Percentiles rank a stretch among this genome's conserved stretches.
Conservation (phyloP, 306 rosid genomes). For the Erythrophleum fordii region DNA sequence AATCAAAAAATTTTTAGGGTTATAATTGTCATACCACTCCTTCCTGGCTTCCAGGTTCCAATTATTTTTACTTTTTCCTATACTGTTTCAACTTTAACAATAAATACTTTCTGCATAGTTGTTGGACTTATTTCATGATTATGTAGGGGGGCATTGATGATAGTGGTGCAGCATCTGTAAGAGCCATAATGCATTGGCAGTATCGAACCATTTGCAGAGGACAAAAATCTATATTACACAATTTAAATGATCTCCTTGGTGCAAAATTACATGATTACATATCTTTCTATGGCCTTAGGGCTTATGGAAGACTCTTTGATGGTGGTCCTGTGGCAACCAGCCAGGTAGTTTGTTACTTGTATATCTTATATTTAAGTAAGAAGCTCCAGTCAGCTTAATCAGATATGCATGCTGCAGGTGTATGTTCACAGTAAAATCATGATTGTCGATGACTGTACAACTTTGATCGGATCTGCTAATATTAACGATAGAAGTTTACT, state of each 20-base stretch:
- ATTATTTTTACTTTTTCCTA: constrained; percentile 28
- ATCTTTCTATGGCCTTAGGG: constrained; percentile 92
- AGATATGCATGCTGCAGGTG: constrained; percentile 55
- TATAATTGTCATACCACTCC: constrained; percentile 90
- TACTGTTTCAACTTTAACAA: constrained; percentile 19
- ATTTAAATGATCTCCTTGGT: constrained; percentile 76
- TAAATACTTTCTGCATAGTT: constrained; percentile 32
- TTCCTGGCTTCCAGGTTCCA: constrained; percentile 96
- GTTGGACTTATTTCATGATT: constrained; percentile 39
- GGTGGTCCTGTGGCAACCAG: constrained; percentile 92
- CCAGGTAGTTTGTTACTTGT: constrained; percentile 66
- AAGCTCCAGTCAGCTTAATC: constrained; percentile 38
- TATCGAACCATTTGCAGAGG: constrained; percentile 97
- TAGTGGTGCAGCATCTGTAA: constrained; percentile 96
- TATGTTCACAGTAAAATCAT: constrained; percentile 98
- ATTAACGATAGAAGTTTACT: constrained; percentile 97
- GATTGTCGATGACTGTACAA: constrained; percentile 82
- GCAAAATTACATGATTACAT: constrained; percentile 79
- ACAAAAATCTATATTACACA: constrained; percentile 75
- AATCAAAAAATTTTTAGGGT: constrained; percentile 86
- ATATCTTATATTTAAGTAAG: constrained; percentile 3
- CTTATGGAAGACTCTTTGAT: constrained; percentile 82
- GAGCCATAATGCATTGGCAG: constrained; percentile 99
- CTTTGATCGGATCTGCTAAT: constrained; percentile 95
- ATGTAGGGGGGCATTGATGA: constrained; percentile 99